Evolutionary conservation across 441 rosid genomes (phyloP).

Genomic region (Bocquillonia castaneifolia): DNA sequence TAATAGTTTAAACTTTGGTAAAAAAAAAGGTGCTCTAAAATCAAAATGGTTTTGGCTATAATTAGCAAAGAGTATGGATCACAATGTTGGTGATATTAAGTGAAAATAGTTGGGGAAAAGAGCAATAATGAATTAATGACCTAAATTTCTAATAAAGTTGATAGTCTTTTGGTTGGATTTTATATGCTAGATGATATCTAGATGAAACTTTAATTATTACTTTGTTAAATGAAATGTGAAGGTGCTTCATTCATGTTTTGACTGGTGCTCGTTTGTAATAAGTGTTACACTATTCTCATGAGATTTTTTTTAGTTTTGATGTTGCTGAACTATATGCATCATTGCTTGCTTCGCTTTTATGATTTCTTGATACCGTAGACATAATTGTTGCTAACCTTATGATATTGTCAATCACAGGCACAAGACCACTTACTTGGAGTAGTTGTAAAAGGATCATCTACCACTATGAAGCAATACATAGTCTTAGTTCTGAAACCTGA

Average conservation of each 20-base stretch:
- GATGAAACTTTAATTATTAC: background rate
- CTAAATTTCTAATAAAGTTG: background rate
- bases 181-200: background rate
- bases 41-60: background rate
- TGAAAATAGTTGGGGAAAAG: background rate
- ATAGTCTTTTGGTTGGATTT: background rate
- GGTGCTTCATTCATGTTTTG: conserved; percentile 7
- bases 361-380: conserved; percentile 2
- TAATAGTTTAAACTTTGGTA: background rate
- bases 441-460: conserved; percentile 53
- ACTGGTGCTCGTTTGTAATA: background rate
- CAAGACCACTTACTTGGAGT: conserved; percentile 89
- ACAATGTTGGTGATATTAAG: background rate
- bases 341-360: background rate
- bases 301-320: background rate
- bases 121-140: background rate
- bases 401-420: conserved; percentile 42
- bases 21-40: background rate
- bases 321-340: background rate
- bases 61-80: background rate
- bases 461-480: conserved; percentile 51
- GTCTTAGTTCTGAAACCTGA: conserved; percentile 79
- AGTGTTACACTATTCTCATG: background rate
- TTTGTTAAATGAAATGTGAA: background rate
- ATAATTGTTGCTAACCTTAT: conserved; percentile 20